Evolutionary conservation across 176 grass and related monocot genomes (phyloP).

Genomic region (Stipa capillata): DNA sequence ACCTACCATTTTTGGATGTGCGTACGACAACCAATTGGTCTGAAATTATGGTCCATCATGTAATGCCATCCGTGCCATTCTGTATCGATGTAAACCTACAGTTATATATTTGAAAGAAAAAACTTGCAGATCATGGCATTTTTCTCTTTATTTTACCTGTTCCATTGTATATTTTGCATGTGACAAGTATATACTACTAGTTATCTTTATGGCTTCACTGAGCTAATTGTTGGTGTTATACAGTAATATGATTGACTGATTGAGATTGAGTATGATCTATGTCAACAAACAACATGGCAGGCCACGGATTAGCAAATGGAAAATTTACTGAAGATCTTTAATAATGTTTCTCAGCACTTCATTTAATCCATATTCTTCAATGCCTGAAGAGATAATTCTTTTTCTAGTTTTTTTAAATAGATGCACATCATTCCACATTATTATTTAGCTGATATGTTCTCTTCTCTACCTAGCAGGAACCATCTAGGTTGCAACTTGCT

Average conservation of each 20-base stretch:
- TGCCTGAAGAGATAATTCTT: background rate
- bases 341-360: background rate
- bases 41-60: background rate
- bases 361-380: slow-evolving; percentile 3
- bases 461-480: background rate
- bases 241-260: background rate
- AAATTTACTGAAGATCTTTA: background rate
- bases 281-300: background rate
- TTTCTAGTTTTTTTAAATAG: background rate
- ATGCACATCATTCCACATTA: background rate
- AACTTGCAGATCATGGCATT: background rate
- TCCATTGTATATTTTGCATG: background rate
- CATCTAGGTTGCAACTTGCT: slow-evolving; percentile 27
- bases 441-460: slow-evolving; percentile 11
- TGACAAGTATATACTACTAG: background rate
- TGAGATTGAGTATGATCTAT: background rate
- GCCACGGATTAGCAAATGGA: background rate
- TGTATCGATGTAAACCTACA: background rate
- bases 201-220: background rate
- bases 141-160: background rate
- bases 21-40: background rate
- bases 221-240: slow-evolving; percentile 9
- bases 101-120: background rate
- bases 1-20: background rate
- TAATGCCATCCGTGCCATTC: background rate